These are phyloP conservation scores for Xylaria castorea DNA, from an alignment of 495 filamentous ascomycete species.

Conservation along the genomic window DNA sequence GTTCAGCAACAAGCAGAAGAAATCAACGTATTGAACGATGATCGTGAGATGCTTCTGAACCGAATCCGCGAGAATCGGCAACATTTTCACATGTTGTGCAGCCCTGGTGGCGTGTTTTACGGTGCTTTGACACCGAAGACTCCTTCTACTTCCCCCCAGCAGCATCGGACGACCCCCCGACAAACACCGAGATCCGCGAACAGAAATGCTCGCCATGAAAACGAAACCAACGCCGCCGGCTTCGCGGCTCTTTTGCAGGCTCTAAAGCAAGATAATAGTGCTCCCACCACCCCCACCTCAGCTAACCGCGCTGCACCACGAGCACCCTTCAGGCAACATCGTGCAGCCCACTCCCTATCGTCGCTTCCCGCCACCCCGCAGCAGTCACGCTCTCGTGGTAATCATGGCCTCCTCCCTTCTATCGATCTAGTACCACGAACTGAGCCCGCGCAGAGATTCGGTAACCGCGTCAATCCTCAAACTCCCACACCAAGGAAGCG, in stretches of 20 bases:
- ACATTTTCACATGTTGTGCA: constrained; percentile 74
- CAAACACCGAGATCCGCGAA: constrained; percentile 56
- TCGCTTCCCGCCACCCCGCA: constrained; percentile 81
- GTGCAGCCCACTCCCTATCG: constrained; percentile 76
- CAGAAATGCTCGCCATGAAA: constrained; percentile 46
- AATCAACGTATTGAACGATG: constrained; percentile 66
- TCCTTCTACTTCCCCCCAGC: constrained; percentile 56
- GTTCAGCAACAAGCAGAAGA: constrained; percentile 74
- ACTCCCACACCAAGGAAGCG: constrained; percentile 42
- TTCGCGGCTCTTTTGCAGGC: constrained; percentile 81
- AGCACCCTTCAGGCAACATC: constrained; percentile 63
- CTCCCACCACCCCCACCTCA: constrained; percentile 62
- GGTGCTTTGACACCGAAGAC: constrained; percentile 60
- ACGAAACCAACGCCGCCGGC: constrained; percentile 54
- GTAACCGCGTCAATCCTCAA: constrained; percentile 36
- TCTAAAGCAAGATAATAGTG: constrained; percentile 74
- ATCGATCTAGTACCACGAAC: constrained; percentile 63
- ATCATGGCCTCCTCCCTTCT: constrained; percentile 58
- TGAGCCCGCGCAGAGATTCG: constrained; percentile 52
- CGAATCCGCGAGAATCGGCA: constrained; percentile 88
- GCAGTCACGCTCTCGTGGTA: constrained; percentile 51
- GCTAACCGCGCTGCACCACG: constrained; percentile 51
- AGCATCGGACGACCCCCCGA: constrained; percentile 51
- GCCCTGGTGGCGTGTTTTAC: constrained; percentile 62
- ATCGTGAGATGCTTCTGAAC: constrained; percentile 75